Base-by-base conservation (phyloP, 2,329 filamentous ascomycete genomes). In the Fusarium sp. region DNA sequence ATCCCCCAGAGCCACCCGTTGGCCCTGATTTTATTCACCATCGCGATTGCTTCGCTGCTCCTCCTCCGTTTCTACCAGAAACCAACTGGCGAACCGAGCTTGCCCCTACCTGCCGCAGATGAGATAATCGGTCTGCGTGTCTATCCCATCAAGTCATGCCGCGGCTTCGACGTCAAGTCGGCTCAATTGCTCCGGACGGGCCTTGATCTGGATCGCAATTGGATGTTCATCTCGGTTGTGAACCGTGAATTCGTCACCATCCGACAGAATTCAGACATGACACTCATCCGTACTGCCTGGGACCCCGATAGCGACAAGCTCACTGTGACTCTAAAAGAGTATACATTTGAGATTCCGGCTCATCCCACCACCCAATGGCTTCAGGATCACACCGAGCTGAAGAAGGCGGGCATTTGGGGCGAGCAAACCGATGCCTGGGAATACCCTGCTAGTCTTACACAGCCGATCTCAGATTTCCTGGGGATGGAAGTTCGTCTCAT, bases 111-210 rank as follows among this genome's bases (percentile, higher is more conserved):
- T 34, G 61, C 58, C 9, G 23, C 51, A 4, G 74, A 76, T 52
- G 71, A 76, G 37, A 76, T 76, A 18, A 51, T 76, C 48, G 46
- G 63, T 27, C 80, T 91, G 11, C 85, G 84, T 60, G 83, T 91
- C 71, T 91, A 91, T 75, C 89, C 89, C 12, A 88, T 91, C 73
- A 91, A 91, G 75, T 91, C 89, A 65, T 91, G 90, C 71, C 88
- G 90, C 47, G 89, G 89, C 10, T 82, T 91, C 70, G 81, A 85
- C 41, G 80, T 91, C 10, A 76, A 83, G 15, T 83, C 82, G 3
- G 84, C 87, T 2, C 82, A 79, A 6, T 80, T 91, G 1, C 81
- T 86, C 36, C 84, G 83, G 47, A 85, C 87, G 4, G 89, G 89
- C 0, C 82, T 91, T 11, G 87, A 89, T 46, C 81, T 91, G 12